Conservation (phyloP, 108 stramenopile species). For the Cyclotella atomus region DNA sequence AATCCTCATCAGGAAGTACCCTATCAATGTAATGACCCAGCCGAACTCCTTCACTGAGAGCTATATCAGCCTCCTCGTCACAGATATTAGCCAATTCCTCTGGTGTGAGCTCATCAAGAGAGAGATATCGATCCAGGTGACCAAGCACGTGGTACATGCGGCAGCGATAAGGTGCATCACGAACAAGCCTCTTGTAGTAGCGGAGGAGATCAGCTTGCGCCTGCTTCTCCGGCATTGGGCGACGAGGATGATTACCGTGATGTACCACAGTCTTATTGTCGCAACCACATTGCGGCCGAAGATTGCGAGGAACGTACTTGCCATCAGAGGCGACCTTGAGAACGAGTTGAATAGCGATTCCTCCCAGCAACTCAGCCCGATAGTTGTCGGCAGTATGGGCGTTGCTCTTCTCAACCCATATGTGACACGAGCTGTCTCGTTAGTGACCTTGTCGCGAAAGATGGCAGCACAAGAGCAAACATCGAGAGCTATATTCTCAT, state of each 20-base stretch:
- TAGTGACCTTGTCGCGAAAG: not conserved
- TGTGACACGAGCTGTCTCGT: not conserved
- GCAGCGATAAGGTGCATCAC: not conserved
- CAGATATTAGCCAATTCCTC: not conserved
- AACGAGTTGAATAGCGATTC: not conserved
- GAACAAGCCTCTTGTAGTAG: not conserved
- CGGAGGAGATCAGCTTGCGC: not conserved
- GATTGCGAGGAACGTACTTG: not conserved
- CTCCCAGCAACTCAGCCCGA: not conserved
- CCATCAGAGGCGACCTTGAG: not conserved
- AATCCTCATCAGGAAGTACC: not conserved
- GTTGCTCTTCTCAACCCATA: conserved; percentile 1
- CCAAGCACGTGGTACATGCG: not conserved
- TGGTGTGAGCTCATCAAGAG: not conserved
- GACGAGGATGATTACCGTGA: not conserved
- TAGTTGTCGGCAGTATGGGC: not conserved
- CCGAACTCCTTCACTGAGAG: not conserved
- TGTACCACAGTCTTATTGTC: not conserved
- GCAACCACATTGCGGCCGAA: not conserved
- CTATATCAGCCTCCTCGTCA: not conserved
- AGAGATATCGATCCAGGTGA: not conserved
- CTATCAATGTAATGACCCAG: not conserved
- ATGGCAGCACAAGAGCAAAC: not conserved
- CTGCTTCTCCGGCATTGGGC: not conserved
- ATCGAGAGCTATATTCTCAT: not conserved